Conservation (phyloP, 1,139 yeast species). For the Ashbya aceris region DNA sequence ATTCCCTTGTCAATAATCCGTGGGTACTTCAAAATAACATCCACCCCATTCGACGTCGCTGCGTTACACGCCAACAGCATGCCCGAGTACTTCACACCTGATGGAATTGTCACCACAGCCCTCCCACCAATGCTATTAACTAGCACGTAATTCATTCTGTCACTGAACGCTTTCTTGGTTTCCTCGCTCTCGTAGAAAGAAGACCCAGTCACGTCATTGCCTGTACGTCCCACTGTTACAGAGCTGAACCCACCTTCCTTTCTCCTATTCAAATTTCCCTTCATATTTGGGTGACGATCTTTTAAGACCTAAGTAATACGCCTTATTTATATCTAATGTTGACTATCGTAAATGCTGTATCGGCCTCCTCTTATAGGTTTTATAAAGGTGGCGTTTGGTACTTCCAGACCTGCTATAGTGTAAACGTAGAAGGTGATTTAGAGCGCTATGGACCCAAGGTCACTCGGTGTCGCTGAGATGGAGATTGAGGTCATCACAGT, state of each 20-base stretch:
- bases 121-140: conserved; percentile 49
- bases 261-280: conserved; percentile 14
- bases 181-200: conserved; percentile 23
- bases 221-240: conserved; percentile 7
- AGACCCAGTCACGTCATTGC: conserved; percentile 6
- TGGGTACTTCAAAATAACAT: conserved; percentile 48
- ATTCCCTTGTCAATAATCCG: conserved; percentile 33
- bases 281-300: conserved; percentile 8
- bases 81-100: conserved; percentile 59
- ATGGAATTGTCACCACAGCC: conserved; percentile 49
- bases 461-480: conserved; percentile 1
- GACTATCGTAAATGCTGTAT: neutral
- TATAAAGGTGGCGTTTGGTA: conserved; percentile 3
- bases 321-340: neutral
- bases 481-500: conserved; percentile 14
- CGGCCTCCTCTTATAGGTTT: neutral
- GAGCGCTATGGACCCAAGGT: no score
- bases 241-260: conserved; percentile 9
- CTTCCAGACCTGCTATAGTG: neutral
- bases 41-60: conserved; percentile 34
- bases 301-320: no score
- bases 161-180: conserved; percentile 32
- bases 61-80: conserved; percentile 40
- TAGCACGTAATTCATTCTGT: conserved; percentile 41
- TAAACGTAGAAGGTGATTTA: neutral